Base-by-base conservation (phyloP, 805 yeast genomes). In the Candida koratica region DNA sequence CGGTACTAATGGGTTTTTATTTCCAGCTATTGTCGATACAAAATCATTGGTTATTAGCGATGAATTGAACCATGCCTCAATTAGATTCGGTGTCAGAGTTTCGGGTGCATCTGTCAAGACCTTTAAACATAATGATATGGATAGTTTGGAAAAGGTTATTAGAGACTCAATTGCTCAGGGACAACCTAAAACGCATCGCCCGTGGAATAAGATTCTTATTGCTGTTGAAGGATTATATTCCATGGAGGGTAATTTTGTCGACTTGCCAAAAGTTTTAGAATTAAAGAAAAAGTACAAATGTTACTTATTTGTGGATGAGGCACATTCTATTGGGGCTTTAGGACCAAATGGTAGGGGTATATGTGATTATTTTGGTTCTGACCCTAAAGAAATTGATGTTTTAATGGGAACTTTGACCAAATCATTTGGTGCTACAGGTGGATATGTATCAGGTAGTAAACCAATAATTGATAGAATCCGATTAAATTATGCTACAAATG, bases 401-500 rank as follows among this genome's bases (percentile, higher is more conserved):
- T 64, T 93, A 47, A 93, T 93, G 99, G 99, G 99, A 34, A 93
- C 99, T 6, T 75, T 93, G 39, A 94, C 98, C 35, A 93, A 93
- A 63, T 86, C 96, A 1, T 93, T 93, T 59, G 98, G 99, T 57
- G 97, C 98, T 12, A 87, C 97, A 27, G 99, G 99, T 54, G 99
- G 98, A 31, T 93, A 93, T 57, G 67, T 93, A 45, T 90, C 96
- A n/a, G 94, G 83, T 30, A 71, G 71, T 44, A 72, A 78, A 52
- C 64, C 60, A 32, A 62, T 86, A 20, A 81, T 90, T 33, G 89
- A 87, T 50, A 75, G 81, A 50, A 66, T 93, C 43, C 77, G 89
- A 61, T 49, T 84, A 26, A 81, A 77, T 49, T 77, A 85, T 50
- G 71, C 86, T 46, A 82, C 89, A 19, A 76, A 80, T 45, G 71